Percentiles rank a stretch among this genome's conserved stretches.
These are phyloP conservation scores for Penicillium sp. DNA, from an alignment of 2,329 filamentous ascomycete species.

Conservation along the genomic window DNA sequence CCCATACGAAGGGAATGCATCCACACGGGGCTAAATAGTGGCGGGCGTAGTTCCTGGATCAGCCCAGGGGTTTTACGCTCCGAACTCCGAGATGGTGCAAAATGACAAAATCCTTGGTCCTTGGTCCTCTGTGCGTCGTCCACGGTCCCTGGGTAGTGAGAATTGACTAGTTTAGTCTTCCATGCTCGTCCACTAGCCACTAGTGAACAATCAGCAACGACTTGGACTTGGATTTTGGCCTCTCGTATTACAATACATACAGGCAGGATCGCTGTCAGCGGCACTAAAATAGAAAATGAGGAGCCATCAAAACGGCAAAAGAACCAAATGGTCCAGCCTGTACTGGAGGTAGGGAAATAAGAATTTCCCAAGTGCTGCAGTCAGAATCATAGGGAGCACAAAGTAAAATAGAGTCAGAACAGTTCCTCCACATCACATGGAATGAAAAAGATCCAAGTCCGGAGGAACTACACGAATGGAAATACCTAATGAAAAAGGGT, in stretches of 20 bases:
- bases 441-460: too few species aligned
- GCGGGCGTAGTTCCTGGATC: conserved; percentile 12
- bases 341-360: background rate
- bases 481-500: background rate
- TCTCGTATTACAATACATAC: conserved; percentile 11
- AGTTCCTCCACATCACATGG: too few species aligned
- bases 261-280: conserved; percentile 7
- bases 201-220: background rate
- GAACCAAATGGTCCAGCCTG: background rate
- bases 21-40: background rate
- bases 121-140: background rate
- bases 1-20: background rate
- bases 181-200: background rate
- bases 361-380: background rate
- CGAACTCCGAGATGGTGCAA: background rate
- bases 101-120: background rate
- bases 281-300: conserved; percentile 5
- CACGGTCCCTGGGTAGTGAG: background rate
- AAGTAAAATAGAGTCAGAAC: background rate
- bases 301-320: background rate
- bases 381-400: background rate
- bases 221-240: background rate
- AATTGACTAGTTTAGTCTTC: background rate
- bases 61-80: conserved; percentile 7
- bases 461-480: too few species aligned